These are phyloP conservation scores for Excoecaria agallocha DNA, from an alignment of 345 rosid species.

Conservation along the genomic window DNA sequence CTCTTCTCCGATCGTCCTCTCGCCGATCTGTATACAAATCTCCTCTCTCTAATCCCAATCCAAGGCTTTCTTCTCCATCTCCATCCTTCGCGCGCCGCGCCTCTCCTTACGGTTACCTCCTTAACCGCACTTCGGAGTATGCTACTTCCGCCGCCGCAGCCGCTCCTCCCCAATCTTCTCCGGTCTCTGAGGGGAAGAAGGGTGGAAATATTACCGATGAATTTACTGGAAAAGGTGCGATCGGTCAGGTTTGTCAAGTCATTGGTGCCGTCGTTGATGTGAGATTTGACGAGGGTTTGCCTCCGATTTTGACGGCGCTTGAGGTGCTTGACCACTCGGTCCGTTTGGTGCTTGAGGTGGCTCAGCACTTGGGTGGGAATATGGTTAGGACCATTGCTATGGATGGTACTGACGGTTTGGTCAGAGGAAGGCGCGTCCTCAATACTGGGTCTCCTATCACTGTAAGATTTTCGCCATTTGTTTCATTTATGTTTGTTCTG, in stretches of 20 bases:
- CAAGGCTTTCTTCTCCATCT: slow-evolving; percentile 34
- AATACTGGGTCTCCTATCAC: slow-evolving; percentile 95
- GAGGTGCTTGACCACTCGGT: slow-evolving; percentile 72
- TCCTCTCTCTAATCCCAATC: slow-evolving; percentile 24
- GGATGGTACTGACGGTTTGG: slow-evolving; percentile 91
- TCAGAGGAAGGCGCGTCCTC: slow-evolving; percentile 76
- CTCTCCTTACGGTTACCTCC: slow-evolving; percentile 49
- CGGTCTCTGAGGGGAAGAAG: slow-evolving; percentile 28
- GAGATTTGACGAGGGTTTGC: slow-evolving; percentile 79
- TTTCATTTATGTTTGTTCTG: background rate
- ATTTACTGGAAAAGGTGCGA: slow-evolving; percentile 79
- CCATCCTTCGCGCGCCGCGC: slow-evolving; percentile 39
- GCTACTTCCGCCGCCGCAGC: slow-evolving; percentile 62
- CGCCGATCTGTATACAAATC: slow-evolving; percentile 56
- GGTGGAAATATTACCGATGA: slow-evolving; percentile 75
- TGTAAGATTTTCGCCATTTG: slow-evolving; percentile 31
- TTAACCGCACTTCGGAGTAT: slow-evolving; percentile 63
- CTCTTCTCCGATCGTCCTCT: slow-evolving; percentile 69
- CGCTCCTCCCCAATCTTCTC: slow-evolving; percentile 36
- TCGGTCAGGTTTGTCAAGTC: slow-evolving; percentile 91
- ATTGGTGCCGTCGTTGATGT: slow-evolving; percentile 98
- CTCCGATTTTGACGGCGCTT: slow-evolving; percentile 98
- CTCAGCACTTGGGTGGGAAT: slow-evolving; percentile 91
- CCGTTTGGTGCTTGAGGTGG: slow-evolving; percentile 86
- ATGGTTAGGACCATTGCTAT: slow-evolving; percentile 89